Conservation (phyloP, 208 protist species). For the Porcisia hertigi region DNA sequence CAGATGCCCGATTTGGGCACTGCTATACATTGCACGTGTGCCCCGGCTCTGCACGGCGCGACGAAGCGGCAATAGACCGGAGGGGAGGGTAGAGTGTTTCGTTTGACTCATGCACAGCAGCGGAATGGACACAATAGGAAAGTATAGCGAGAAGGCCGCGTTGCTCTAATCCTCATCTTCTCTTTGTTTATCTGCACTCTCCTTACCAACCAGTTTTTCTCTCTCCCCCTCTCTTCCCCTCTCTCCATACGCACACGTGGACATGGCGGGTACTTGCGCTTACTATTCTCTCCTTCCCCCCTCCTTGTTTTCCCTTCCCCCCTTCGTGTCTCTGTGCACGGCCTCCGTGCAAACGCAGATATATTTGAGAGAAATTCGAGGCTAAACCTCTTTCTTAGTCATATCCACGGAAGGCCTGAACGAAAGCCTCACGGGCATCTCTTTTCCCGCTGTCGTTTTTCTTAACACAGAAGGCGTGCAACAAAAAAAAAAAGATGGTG, state of each 20-base stretch:
- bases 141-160: too few relatives aligned
- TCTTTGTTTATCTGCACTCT: neutral
- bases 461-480: too few relatives aligned
- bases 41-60: too few relatives aligned
- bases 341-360: neutral
- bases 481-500: conserved; percentile 37
- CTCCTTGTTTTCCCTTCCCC: neutral
- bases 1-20: too few relatives aligned
- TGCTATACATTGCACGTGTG: too few relatives aligned
- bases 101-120: too few relatives aligned
- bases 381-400: neutral
- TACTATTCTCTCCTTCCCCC: neutral
- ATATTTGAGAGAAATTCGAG: neutral
- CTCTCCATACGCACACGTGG: neutral
- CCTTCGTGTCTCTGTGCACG: neutral
- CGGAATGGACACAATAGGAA: too few relatives aligned
- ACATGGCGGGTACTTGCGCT: too few relatives aligned
- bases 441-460: neutral
- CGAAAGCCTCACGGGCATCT: too few relatives aligned
- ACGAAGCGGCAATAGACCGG: too few relatives aligned
- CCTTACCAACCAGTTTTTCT: neutral
- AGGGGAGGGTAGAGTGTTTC: too few relatives aligned
- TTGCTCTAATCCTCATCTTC: too few relatives aligned
- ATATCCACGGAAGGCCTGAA: neutral
- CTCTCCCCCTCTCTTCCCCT: neutral